Conservation (phyloP, 2,329 filamentous ascomycete genomes). For the Sordariomycetes sp. region DNA sequence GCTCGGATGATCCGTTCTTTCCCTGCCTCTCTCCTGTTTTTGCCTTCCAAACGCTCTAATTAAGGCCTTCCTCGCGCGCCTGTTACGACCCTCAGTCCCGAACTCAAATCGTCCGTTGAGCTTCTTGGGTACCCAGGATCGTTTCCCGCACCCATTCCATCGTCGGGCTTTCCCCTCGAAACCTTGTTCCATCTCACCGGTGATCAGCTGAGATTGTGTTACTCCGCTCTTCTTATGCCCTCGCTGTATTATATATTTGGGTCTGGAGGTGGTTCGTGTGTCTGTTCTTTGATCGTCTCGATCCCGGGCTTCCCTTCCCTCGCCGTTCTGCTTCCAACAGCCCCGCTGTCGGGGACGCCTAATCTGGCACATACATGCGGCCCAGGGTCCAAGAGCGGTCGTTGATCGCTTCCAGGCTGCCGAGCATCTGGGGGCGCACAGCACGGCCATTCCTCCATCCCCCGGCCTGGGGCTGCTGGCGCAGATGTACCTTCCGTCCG, state of each 20-base stretch:
- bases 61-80: background rate
- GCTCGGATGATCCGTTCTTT: background rate
- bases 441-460: background rate
- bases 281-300: background rate
- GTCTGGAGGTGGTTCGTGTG: background rate
- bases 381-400: background rate
- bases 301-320: background rate
- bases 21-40: background rate
- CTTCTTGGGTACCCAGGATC: background rate
- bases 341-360: background rate
- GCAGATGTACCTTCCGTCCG: too few species aligned
- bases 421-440: background rate
- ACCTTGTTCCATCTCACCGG: background rate
- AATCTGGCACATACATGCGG: background rate
- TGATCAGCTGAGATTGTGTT: constrained; percentile 4
- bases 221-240: background rate
- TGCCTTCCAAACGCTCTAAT: background rate
- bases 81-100: background rate
- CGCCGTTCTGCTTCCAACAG: background rate
- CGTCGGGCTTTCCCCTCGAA: background rate
- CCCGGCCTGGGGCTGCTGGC: too few species aligned
- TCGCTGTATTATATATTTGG: background rate
- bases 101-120: background rate
- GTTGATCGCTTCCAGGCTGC: background rate
- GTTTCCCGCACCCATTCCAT: background rate